Evolutionary conservation across 306 rosid species (phyloP).

Genomic region (Quillaja saponaria): DNA sequence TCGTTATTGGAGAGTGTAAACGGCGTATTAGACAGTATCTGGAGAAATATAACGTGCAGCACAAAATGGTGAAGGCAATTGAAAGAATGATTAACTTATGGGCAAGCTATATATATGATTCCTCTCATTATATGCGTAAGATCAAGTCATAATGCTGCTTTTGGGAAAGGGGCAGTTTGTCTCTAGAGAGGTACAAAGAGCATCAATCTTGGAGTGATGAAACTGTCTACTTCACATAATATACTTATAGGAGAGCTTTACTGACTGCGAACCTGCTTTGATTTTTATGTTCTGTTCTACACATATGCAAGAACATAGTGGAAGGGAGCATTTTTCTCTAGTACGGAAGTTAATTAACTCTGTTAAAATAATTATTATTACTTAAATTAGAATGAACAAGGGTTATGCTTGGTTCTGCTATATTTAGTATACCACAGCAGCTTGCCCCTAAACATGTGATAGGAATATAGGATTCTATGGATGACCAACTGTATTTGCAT

Average conservation of each 20-base stretch:
- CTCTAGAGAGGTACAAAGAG: too few relatives aligned
- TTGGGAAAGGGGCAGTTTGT: background rate
- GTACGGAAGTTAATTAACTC: constrained; percentile 19
- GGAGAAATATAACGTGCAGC: too few relatives aligned
- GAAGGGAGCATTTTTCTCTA: background rate
- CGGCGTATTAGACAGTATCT: too few relatives aligned
- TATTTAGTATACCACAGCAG: too few relatives aligned
- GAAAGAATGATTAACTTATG: background rate
- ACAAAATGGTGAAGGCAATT: background rate
- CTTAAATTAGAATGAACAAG: constrained; percentile 7
- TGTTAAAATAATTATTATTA: background rate
- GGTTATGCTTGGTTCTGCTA: constrained; percentile 14
- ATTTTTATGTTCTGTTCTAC: constrained; percentile 9
- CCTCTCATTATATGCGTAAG: constrained; percentile 8
- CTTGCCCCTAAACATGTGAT: too few relatives aligned
- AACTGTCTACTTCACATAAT: background rate
- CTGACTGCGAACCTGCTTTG: background rate
- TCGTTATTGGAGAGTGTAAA: too few relatives aligned
- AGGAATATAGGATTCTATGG: too few relatives aligned
- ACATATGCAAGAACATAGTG: background rate
- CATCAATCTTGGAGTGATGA: background rate
- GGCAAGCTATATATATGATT: background rate
- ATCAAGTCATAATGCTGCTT: constrained; percentile 3
- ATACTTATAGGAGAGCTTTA: background rate
- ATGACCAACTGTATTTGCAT: too few relatives aligned